A percentile compares a stretch with the other conserved stretches of the same genome.
phyloP scores from a whole-genome alignment of 2,329 filamentous ascomycete species.

The Penicillium crustosum region DNA sequence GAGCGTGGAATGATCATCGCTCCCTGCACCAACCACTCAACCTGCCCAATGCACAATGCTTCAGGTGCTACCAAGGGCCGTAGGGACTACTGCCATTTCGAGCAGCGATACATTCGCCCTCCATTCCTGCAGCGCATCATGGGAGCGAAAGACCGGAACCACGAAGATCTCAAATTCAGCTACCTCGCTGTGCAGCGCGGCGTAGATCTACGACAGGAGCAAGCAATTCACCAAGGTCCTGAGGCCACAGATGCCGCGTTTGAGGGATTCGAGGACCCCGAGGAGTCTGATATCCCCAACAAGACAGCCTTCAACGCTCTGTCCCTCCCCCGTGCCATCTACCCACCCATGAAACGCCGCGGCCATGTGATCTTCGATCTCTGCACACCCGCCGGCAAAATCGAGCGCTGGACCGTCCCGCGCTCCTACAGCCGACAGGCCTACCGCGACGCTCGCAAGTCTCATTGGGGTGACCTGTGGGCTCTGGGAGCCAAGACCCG shows the following conservation, averaged over 20 bases:
- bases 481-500: constrained; percentile 90
- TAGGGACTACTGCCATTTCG: constrained; percentile 89
- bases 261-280: constrained; percentile 63
- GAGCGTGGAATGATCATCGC: constrained; percentile 63
- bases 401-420: constrained; percentile 93
- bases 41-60: constrained; percentile 82
- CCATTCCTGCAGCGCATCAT: constrained; percentile 76
- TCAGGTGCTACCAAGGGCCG: constrained; percentile 70
- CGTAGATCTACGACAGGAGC: constrained; percentile 53
- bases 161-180: constrained; percentile 88
- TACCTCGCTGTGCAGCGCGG: constrained; percentile 86
- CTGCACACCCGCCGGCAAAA: constrained; percentile 78
- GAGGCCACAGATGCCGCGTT: constrained; percentile 67
- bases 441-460: constrained; percentile 90
- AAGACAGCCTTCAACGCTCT: constrained; percentile 52
- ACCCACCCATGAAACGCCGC: constrained; percentile 79
- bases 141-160: constrained; percentile 66
- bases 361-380: constrained; percentile 88
- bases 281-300: constrained; percentile 14
- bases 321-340: constrained; percentile 73
- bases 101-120: constrained; percentile 83
- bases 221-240: constrained; percentile 51
- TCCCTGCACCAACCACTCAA: constrained; percentile 80
- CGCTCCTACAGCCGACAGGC: constrained; percentile 76
- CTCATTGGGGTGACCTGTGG: constrained; percentile 91